A percentile compares a stretch with the other conserved stretches of the same genome.
Evolutionary conservation across 371 early-diverging fungal genomes (phyloP).

Genomic region (Syncephalis plumigaleata): DNA sequence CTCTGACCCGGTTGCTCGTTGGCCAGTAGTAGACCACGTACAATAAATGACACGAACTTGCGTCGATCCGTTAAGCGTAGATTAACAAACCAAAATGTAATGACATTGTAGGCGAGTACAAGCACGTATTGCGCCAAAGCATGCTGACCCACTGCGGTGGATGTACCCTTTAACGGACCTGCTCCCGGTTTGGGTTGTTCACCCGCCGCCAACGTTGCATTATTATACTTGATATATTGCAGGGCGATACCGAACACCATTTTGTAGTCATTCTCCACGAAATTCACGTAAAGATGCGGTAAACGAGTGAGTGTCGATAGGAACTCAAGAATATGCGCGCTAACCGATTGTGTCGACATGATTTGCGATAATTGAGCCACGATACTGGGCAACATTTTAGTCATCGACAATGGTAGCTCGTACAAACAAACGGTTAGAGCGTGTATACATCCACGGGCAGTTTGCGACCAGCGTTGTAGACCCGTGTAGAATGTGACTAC

Average conservation of each 20-base stretch:
- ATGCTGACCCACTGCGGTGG: slow-evolving; percentile 11
- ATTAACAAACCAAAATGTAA: slow-evolving; percentile 72
- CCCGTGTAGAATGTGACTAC: slow-evolving; percentile 63
- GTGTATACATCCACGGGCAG: slow-evolving; percentile 67
- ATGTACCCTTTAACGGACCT: slow-evolving; percentile 5
- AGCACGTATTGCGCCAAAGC: slow-evolving; percentile 61
- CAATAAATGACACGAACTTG: slow-evolving; percentile 66
- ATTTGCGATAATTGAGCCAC: slow-evolving; percentile 63
- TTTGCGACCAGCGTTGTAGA: slow-evolving; percentile 47
- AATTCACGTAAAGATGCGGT: slow-evolving; percentile 65
- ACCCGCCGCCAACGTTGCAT: slow-evolving; percentile 9
- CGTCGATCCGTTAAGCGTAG: slow-evolving; percentile 51
- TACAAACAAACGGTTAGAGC: slow-evolving; percentile 63
- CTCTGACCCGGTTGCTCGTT: slow-evolving; percentile 11
- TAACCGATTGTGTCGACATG: slow-evolving; percentile 60
- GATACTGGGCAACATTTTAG: slow-evolving; percentile 52
- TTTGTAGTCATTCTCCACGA: slow-evolving; percentile 65
- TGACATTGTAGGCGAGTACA: slow-evolving; percentile 80
- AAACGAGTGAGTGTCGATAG: slow-evolving; percentile 64
- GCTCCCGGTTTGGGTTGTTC: slow-evolving; percentile 2
- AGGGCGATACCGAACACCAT: slow-evolving; percentile 84
- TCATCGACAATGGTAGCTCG: slow-evolving; percentile 62
- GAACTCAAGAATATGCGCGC: slow-evolving; percentile 81
- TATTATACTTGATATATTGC: slow-evolving; percentile 66
- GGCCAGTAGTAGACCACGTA: slow-evolving; percentile 44